phyloP scores from a whole-genome alignment of 2,329 filamentous ascomycete genomes.

The Penicillium psychrosexuale region DNA sequence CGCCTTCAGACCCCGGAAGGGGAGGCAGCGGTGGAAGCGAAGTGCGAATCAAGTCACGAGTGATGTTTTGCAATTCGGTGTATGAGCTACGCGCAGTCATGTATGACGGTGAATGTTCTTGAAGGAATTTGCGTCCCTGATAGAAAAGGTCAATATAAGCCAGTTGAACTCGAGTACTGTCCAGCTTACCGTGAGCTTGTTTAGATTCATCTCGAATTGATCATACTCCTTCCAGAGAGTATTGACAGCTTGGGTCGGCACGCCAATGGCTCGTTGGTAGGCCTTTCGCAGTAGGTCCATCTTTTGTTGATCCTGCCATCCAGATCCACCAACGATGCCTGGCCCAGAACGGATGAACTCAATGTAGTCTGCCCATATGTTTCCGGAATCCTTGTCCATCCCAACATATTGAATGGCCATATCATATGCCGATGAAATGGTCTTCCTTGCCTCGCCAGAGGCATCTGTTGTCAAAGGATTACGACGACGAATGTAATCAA shows the following conservation, averaged over 20 bases:
- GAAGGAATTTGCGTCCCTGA: conserved; percentile 87
- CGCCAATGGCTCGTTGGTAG: conserved; percentile 83
- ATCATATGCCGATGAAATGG: conserved; percentile 83
- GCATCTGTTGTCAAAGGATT: conserved; percentile 83
- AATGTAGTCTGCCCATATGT: conserved; percentile 92
- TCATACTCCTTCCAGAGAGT: conserved; percentile 96
- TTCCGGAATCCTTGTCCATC: conserved; percentile 83
- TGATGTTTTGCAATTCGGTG: conserved; percentile 86
- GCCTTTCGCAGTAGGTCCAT: conserved; percentile 90
- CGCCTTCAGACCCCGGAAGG: conserved; percentile 78
- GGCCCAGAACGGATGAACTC: conserved; percentile 88
- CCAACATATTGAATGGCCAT: conserved; percentile 88
- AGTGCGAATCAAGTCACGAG: conserved; percentile 69
- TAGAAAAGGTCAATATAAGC: conserved; percentile 8
- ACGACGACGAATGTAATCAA: conserved; percentile 89
- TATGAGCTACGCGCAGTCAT: conserved; percentile 94
- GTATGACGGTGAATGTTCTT: conserved; percentile 87
- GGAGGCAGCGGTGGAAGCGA: conserved; percentile 80
- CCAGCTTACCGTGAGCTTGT: conserved; percentile 73
- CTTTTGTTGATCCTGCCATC: conserved; percentile 97
- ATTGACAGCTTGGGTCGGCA: conserved; percentile 81
- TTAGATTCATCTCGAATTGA: conserved; percentile 88
- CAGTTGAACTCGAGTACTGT: neutral
- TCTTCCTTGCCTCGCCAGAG: conserved; percentile 69
- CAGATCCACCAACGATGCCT: conserved; percentile 76